Conservation (phyloP, 176 grass and related monocot genomes). For the Olyra latifolia region DNA sequence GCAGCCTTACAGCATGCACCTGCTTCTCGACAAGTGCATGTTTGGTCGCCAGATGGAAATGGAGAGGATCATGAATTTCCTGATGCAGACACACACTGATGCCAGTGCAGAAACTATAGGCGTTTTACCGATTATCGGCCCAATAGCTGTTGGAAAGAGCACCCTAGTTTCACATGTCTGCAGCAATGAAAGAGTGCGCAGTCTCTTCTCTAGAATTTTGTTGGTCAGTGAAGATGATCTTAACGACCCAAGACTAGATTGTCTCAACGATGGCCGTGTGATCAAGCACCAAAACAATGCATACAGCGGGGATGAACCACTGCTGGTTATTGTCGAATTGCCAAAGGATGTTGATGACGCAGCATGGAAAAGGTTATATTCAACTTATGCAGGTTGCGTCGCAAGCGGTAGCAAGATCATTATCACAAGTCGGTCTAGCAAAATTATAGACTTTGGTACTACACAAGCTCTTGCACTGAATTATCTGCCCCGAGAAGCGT, state of each 20-base stretch:
- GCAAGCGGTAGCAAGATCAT: too few species aligned
- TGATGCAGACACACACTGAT: not conserved
- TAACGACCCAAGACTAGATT: not conserved
- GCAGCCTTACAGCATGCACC: not conserved
- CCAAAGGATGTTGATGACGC: not conserved
- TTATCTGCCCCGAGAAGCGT: too few species aligned
- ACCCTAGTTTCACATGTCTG: conserved; percentile 12
- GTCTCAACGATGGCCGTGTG: not conserved
- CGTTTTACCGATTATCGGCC: not conserved
- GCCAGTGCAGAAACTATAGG: not conserved
- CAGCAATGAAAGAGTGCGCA: not conserved
- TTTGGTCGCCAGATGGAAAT: not conserved
- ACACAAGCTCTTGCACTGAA: too few species aligned
- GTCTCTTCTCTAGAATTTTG: not conserved
- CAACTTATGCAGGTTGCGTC: too few species aligned
- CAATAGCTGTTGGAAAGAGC: not conserved
- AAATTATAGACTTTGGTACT: too few species aligned
- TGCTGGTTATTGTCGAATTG: not conserved
- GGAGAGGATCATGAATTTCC: not conserved
- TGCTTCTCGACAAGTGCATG: not conserved
- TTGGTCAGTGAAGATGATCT: not conserved
- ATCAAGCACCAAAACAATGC: not conserved
- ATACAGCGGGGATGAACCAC: too few species aligned
- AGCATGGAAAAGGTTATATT: not conserved
- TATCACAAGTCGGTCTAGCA: too few species aligned